phyloP scores from a whole-genome alignment of 345 rosid genomes.

The Populus tremula region DNA sequence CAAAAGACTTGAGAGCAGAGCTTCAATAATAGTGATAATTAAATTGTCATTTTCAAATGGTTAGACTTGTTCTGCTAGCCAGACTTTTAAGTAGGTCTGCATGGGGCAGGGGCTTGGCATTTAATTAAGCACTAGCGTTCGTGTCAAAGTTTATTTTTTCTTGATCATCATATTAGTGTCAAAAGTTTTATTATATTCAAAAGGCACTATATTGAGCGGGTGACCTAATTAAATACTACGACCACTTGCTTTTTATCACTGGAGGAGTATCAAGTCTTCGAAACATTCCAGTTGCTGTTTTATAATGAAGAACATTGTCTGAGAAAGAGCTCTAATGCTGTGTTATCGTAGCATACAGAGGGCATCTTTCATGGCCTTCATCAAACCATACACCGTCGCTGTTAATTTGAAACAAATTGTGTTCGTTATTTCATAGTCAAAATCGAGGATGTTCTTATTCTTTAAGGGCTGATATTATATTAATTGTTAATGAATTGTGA shows the following conservation, averaged over 20 bases:
- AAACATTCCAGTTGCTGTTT: slow-evolving; percentile 32
- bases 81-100: slow-evolving; percentile 16
- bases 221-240: slow-evolving; percentile 40
- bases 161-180: no score
- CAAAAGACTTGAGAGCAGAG: slow-evolving; percentile 26
- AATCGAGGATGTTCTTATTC: neutral
- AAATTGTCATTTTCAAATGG: slow-evolving; percentile 16
- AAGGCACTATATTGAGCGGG: slow-evolving; percentile 28
- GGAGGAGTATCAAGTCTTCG: slow-evolving; percentile 20
- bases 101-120: slow-evolving; percentile 29
- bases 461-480: neutral
- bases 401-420: neutral
- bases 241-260: slow-evolving; percentile 1
- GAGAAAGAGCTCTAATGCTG: no score
- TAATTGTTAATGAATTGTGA: neutral
- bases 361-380: neutral
- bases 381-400: neutral
- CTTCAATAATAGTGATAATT: neutral
- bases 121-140: neutral
- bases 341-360: neutral
- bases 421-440: neutral
- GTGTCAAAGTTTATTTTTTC: neutral
- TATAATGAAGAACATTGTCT: neutral
- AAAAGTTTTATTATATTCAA: slow-evolving; percentile 7
- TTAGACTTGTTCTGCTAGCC: slow-evolving; percentile 7